Evolutionary conservation across 2,329 filamentous ascomycete species (phyloP).

Genomic region (Colletotrichum paranaense): DNA sequence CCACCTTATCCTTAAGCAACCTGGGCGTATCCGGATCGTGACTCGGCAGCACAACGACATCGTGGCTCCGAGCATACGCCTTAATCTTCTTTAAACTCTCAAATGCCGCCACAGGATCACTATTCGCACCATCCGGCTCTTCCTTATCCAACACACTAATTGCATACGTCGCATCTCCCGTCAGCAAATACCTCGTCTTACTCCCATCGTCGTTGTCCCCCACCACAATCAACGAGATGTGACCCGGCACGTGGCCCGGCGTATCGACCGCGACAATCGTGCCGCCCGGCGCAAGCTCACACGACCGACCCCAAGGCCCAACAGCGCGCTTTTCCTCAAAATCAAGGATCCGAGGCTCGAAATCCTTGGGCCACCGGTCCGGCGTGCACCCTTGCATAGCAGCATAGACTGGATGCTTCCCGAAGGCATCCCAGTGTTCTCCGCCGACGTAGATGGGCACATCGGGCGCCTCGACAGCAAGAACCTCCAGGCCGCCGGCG

Average conservation of each 20-base stretch:
- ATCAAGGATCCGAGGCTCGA: slow-evolving; percentile 43
- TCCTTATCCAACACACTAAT: slow-evolving; percentile 44
- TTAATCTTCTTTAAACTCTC: slow-evolving; percentile 45
- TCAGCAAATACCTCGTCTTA: slow-evolving; percentile 41
- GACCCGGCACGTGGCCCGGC: slow-evolving; percentile 47
- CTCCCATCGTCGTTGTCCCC: slow-evolving; percentile 28
- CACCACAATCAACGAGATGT: slow-evolving; percentile 42
- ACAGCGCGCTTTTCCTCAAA: slow-evolving; percentile 37
- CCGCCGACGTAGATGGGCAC: slow-evolving; percentile 41
- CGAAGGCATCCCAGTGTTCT: slow-evolving; percentile 44
- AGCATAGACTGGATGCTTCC: slow-evolving; percentile 41
- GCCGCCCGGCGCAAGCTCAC: slow-evolving; percentile 44
- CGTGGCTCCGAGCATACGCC: slow-evolving; percentile 40
- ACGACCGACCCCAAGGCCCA: slow-evolving; percentile 44
- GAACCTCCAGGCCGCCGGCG: slow-evolving; percentile 39
- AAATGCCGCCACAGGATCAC: slow-evolving; percentile 42
- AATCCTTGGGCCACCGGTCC: slow-evolving; percentile 45
- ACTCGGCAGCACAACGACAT: slow-evolving; percentile 42
- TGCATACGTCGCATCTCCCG: slow-evolving; percentile 46
- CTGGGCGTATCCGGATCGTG: slow-evolving; percentile 39
- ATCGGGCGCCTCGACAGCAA: slow-evolving; percentile 40
- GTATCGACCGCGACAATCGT: slow-evolving; percentile 45
- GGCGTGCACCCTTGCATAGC: slow-evolving; percentile 44
- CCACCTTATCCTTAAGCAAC: slow-evolving; percentile 10
- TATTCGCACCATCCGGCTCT: slow-evolving; percentile 46